Conservation (phyloP, 495 filamentous ascomycete species). For the Lichenothelia convexa region DNA sequence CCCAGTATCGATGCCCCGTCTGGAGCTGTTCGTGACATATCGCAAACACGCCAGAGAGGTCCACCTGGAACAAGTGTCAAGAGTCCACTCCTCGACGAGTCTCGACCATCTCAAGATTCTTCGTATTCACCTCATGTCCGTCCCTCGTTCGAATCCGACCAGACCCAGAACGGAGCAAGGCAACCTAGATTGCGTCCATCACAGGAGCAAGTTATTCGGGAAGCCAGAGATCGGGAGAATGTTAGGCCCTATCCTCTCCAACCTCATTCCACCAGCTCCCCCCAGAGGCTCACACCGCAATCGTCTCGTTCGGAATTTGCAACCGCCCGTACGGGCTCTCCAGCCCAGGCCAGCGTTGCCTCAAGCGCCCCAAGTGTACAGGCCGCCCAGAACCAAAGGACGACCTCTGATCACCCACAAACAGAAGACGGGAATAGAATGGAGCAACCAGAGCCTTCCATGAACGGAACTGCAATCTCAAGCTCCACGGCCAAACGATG, state of each 20-base stretch:
- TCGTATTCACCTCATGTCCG: no score
- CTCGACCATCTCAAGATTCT: no score
- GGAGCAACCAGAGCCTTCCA: background rate
- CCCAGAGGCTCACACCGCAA: constrained; percentile 13
- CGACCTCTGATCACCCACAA: no score
- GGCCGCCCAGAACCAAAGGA: constrained; percentile 5
- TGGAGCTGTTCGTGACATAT: no score
- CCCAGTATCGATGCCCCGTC: no score
- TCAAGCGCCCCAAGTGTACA: constrained; percentile 6
- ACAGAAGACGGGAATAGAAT: background rate
- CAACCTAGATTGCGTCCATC: no score
- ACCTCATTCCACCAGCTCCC: background rate
- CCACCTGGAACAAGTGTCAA: no score
- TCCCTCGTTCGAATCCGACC: no score
- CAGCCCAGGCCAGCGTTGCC: constrained; percentile 9
- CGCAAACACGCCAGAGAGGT: no score
- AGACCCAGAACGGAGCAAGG: no score
- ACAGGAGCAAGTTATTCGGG: no score
- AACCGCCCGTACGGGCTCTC: constrained; percentile 9
- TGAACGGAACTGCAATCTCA: background rate
- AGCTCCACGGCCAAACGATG: background rate
- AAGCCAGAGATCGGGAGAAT: constrained; percentile 1
- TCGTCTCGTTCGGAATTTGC: constrained; percentile 14
- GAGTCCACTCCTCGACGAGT: no score
- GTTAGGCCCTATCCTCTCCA: constrained; percentile 6